Evolutionary conservation across 257 asterid species (phyloP), one percentile per base, ranked within the genome.

Genomic region (Plantago elongata): DNA sequence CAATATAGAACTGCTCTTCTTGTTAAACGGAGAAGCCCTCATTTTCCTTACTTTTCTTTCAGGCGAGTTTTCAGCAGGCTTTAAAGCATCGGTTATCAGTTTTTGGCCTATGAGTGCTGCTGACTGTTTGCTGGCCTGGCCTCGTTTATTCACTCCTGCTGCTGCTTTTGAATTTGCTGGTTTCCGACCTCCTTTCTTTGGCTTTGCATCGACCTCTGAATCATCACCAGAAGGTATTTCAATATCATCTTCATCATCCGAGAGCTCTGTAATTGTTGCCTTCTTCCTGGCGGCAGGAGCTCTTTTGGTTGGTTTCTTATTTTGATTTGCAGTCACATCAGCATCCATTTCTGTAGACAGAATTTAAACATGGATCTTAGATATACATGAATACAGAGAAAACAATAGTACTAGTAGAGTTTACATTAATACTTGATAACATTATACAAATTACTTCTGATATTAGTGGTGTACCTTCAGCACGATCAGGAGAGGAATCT

Each of bases 11-110:
- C 95, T 82, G 69, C 97, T 89, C 70, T 93, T 89, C 88, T 90
- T 90, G 88, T 93, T 86, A 69, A 87, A 93, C 1, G 97, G 97
- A 5, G 99, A 93, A 8, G 72, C 81, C 64, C 99, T 85, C 92
- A 82, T 82, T 67, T 77, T 80, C 78, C 96, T 87, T 62, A 85
- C 92, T 68, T 87, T 93, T 69, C 73, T 90, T 47, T 84, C 96
- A 6, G 96, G 99, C 4, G 97, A 83, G 61, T 57, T 65, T 16
- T 70, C 88, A 6, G 77, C 72, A 29, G 94, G 83, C 68, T 85
- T 78, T 34, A 87, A 65, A 47, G 83, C 83, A 37, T 86, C 86
- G 0, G 95, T 86, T 68, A 92, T 86, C 76, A 86, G 81, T 72
- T 76, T 86, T 78, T 86, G 96, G 2, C 88, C 82, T 22, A 64